These are phyloP conservation scores for Sphagnum fallax DNA, from an alignment of 228 moss, liverwort and hornwort species.

Conservation along the genomic window DNA sequence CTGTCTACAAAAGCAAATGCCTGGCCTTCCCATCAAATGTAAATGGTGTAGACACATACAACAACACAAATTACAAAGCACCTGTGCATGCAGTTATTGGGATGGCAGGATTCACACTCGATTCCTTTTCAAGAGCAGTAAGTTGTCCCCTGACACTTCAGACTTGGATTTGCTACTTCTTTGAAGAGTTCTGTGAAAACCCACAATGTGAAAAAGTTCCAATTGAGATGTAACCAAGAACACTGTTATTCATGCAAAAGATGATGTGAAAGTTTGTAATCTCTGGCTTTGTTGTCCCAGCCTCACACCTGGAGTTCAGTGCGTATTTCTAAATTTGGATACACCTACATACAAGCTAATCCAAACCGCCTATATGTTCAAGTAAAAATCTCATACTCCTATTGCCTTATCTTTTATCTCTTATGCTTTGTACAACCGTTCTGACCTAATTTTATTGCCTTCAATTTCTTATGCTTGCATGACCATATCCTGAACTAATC, in stretches of 20 bases:
- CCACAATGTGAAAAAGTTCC: neutral
- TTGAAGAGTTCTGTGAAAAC: neutral
- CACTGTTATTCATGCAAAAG: neutral
- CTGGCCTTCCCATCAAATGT: constrained; percentile 23
- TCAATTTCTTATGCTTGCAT: too few species aligned
- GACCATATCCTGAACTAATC: too few species aligned
- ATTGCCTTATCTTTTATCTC: too few species aligned
- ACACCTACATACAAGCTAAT: constrained; percentile 30
- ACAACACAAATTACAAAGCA: constrained; percentile 26
- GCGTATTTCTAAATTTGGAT: constrained; percentile 32
- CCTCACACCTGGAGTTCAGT: constrained; percentile 28
- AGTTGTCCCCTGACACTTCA: neutral
- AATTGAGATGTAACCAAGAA: too few species aligned
- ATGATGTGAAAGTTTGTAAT: neutral
- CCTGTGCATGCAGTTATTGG: constrained; percentile 56
- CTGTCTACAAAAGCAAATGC: constrained; percentile 28
- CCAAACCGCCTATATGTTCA: constrained; percentile 17
- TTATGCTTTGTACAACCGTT: too few species aligned
- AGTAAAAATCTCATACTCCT: constrained; percentile 13
- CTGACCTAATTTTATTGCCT: too few species aligned
- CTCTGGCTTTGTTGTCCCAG: constrained; percentile 15
- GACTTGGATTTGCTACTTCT: neutral
- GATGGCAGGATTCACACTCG: constrained; percentile 40
- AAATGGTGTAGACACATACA: constrained; percentile 32
- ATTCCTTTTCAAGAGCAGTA: constrained; percentile 10